Evolutionary conservation across 805 yeast species (phyloP).

Genomic region (Dipodascopsis uninucleata): DNA sequence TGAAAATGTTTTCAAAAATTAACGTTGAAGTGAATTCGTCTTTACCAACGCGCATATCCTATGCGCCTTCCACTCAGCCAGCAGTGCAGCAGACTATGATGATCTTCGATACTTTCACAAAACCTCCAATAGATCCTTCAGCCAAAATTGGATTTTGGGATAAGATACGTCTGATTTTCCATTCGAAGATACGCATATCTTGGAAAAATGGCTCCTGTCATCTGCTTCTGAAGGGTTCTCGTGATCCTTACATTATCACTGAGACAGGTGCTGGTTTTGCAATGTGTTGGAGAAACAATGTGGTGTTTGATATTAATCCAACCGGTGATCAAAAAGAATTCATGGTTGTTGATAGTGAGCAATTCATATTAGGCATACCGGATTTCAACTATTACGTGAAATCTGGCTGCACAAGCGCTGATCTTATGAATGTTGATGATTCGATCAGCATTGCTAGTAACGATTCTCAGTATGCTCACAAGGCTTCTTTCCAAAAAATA

Average conservation of each 20-base stretch:
- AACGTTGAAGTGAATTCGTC: slow-evolving; percentile 52
- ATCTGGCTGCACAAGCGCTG: slow-evolving; percentile 33
- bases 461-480: slow-evolving; percentile 26
- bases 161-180: slow-evolving; percentile 69
- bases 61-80: slow-evolving; percentile 84
- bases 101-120: slow-evolving; percentile 76
- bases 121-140: slow-evolving; percentile 87
- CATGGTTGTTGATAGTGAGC: slow-evolving; percentile 58
- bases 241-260: slow-evolving; percentile 71
- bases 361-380: slow-evolving; percentile 69
- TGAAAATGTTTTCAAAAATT: slow-evolving; percentile 66
- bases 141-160: slow-evolving; percentile 90
- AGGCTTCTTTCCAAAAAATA: slow-evolving; percentile 41
- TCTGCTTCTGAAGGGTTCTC: slow-evolving; percentile 46
- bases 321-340: slow-evolving; percentile 66
- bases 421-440: slow-evolving; percentile 13
- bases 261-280: slow-evolving; percentile 72
- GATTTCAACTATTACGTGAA: slow-evolving; percentile 51
- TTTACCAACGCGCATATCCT: slow-evolving; percentile 61
- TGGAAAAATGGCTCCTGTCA: slow-evolving; percentile 41
- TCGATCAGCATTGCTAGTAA: slow-evolving; percentile 22
- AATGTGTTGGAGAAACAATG: slow-evolving; percentile 63
- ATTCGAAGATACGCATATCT: slow-evolving; percentile 58
- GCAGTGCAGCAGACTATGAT: slow-evolving; percentile 76
- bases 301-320: slow-evolving; percentile 58